A percentile compares a stretch with the other conserved stretches of the same genome.
phyloP scores from a whole-genome alignment of 148 eudicot genomes.

The Polygonum maritimum region DNA sequence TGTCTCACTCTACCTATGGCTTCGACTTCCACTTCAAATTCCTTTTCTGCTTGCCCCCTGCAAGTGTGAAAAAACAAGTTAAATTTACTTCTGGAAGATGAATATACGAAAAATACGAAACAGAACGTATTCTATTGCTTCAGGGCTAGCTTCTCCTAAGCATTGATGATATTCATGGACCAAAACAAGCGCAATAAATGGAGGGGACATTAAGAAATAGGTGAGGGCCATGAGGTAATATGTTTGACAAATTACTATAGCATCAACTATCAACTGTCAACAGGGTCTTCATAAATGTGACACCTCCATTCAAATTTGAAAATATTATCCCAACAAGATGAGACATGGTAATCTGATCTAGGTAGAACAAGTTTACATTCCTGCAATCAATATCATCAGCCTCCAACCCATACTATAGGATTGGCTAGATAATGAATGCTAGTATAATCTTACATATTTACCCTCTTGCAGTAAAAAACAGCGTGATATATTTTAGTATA shows the following conservation, averaged over 20 bases:
- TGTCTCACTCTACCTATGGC: slow-evolving; percentile 96
- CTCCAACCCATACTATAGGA: background rate
- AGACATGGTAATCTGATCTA: background rate
- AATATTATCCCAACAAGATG: background rate
- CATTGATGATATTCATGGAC: background rate
- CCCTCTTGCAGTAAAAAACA: background rate
- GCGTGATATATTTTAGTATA: background rate
- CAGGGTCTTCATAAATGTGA: slow-evolving; percentile 27
- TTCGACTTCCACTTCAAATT: slow-evolving; percentile 97
- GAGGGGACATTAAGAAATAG: background rate
- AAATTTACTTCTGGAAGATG: background rate
- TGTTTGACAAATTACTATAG: background rate
- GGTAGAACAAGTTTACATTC: background rate
- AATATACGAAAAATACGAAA: background rate
- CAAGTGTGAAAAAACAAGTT: slow-evolving; percentile 7
- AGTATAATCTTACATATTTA: background rate
- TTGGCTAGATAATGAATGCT: background rate
- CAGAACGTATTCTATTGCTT: background rate
- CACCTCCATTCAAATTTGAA: slow-evolving; percentile 25
- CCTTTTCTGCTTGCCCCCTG: slow-evolving; percentile 97
- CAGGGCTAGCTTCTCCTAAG: slow-evolving; percentile 6
- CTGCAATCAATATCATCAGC: background rate
- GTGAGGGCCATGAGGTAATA: slow-evolving; percentile 1
- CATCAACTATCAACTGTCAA: slow-evolving; percentile 9
- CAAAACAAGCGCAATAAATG: slow-evolving; percentile 20